Evolutionary conservation across 2,329 filamentous ascomycete genomes (phyloP).

Genomic region (Coniochaeta sp.): DNA sequence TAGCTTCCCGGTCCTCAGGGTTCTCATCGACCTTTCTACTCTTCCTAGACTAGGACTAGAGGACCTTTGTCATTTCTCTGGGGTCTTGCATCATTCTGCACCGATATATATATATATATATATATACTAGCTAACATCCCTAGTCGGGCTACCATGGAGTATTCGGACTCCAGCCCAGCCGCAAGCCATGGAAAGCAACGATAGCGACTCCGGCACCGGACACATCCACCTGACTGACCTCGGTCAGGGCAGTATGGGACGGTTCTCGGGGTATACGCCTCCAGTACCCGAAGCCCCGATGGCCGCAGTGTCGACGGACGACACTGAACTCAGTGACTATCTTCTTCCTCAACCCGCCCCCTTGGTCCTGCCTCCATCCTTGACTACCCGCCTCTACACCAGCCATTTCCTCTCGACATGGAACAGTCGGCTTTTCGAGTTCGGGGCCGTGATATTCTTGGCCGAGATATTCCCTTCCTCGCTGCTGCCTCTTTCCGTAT

Average conservation of each 20-base stretch:
- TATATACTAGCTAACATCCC: too few species aligned
- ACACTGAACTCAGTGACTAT: not conserved
- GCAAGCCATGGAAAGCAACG: not conserved
- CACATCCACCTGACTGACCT: not conserved
- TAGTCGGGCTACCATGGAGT: not conserved
- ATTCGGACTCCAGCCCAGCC: not conserved
- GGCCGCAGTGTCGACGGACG: not conserved
- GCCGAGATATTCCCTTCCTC: constrained; percentile 49
- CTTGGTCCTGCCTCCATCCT: not conserved
- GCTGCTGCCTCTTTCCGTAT: constrained; percentile 60
- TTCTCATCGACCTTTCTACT: too few species aligned
- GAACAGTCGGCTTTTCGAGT: constrained; percentile 59
- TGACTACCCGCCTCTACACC: constrained; percentile 36
- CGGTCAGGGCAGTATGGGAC: not conserved
- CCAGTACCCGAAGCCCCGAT: not conserved
- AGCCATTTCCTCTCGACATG: constrained; percentile 58
- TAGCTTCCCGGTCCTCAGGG: too few species aligned
- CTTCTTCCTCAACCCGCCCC: not conserved
- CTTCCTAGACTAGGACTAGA: too few species aligned
- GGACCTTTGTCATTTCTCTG: too few species aligned
- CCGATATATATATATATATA: too few species aligned
- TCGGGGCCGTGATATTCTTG: constrained; percentile 52
- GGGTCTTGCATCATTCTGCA: too few species aligned
- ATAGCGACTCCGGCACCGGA: not conserved
- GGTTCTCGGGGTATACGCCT: not conserved